Percentiles rank a stretch among this genome's conserved stretches.
Conservation (phyloP, 768 basidiomycete genomes). For the Pleurotus eryngii region DNA sequence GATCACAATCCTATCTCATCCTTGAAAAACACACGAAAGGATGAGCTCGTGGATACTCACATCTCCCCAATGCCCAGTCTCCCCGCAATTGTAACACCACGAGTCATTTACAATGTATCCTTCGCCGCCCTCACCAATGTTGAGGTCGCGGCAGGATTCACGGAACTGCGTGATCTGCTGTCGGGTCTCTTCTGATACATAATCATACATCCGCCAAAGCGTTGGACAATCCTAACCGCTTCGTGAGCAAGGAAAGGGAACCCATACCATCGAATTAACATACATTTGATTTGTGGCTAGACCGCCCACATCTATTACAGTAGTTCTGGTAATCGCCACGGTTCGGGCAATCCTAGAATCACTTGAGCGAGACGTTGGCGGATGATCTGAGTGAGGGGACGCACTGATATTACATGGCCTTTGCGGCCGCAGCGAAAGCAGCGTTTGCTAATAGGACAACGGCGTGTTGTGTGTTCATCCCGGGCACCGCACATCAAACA, state of each 20-base stretch:
- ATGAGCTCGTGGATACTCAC: conserved; percentile 37
- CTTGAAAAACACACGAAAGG: too few relatives aligned
- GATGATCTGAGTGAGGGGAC: conserved; percentile 14
- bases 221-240: conserved; percentile 72
- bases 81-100: conserved; percentile 84
- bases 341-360: conserved; percentile 67
- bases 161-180: conserved; percentile 40
- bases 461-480: conserved; percentile 73
- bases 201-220: conserved; percentile 78
- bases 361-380: not conserved
- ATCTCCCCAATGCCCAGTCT: conserved; percentile 73
- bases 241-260: not conserved
- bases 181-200: conserved; percentile 55
- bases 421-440: conserved; percentile 84
- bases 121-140: conserved; percentile 70
- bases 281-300: conserved; percentile 63
- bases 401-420: conserved; percentile 70
- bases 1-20: conserved; percentile 52
- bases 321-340: conserved; percentile 39
- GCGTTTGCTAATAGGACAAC: conserved; percentile 77
- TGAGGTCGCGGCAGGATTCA: conserved; percentile 43
- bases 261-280: conserved; percentile 15
- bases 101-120: conserved; percentile 70
- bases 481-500: conserved; percentile 80
- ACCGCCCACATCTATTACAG: conserved; percentile 70